Base-by-base conservation (phyloP, 345 rosid species). In the Crucihimalaya himalaica region DNA sequence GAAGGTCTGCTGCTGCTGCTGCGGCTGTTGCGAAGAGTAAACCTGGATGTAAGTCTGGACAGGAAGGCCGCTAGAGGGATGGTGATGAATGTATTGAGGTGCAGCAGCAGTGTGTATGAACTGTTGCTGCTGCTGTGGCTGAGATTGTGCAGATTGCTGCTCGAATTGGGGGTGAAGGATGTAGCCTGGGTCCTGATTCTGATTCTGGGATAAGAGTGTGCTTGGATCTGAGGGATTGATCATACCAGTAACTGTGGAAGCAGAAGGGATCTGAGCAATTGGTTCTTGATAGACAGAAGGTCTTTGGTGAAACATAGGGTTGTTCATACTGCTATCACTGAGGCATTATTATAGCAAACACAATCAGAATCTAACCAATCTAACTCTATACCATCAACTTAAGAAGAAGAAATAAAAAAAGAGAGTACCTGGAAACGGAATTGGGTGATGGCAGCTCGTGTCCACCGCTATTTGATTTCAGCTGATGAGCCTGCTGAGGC, bases 241-340 rank as follows among this genome's bases (percentile, higher is more conserved):
- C 81, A 84, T 85, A 28, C 87, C 82, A 79, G 89, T 83, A 57
- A 80, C 79, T 10, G 80, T 84, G 59, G 78, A 77, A 37, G 84
- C 88, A 60, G 91, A 70, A n/a, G 88, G 82, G 50, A 89, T 70
- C 79, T 86, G 97, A 83, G 86, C 51, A 71, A 82, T 73, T 20
- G 81, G 81, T 16, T 92, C 96, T 74, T 87, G 97, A 82, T 84
- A 88, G 27, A 88, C 42, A n/a, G 83, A 54, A 53, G 88, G 89
- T 64, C 83, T 86, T 81, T 76, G 87, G 19, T 92, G 88, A 64
- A 86, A 83, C 46, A 82, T 61, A 18, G 89, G 78, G 75, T 86
- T 91, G 72, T 82, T 79, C 72, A 90, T 74, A 81, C 99, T 86
- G 79, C 85, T 82, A 70, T 94, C 99, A 76, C 97, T 94, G 93